Percentiles rank a stretch among this genome's conserved stretches.
Evolutionary conservation across 805 yeast species (phyloP).

Genomic region (Torulaspora quercuum): DNA sequence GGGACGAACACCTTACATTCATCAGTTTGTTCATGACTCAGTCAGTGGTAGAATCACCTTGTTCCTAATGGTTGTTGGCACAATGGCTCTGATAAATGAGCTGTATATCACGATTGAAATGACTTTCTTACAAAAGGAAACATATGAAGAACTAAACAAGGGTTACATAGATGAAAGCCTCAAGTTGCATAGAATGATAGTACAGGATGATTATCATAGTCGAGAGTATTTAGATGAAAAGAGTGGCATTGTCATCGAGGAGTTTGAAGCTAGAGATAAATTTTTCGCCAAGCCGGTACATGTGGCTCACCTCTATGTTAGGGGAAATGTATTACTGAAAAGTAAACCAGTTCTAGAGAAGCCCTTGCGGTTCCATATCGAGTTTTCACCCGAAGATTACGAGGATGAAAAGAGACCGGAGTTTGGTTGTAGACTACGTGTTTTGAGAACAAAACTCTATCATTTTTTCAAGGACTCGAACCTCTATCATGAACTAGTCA

Average conservation of each 20-base stretch:
- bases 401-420: slow-evolving; percentile 57
- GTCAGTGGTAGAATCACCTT: slow-evolving; percentile 37
- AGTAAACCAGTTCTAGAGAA: slow-evolving; percentile 25
- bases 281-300: slow-evolving; percentile 73
- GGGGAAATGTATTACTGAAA: slow-evolving; percentile 42
- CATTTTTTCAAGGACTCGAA: slow-evolving; percentile 49
- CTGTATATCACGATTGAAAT: slow-evolving; percentile 35
- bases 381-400: slow-evolving; percentile 79
- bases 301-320: slow-evolving; percentile 67
- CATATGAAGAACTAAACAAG: slow-evolving; percentile 33
- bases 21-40: slow-evolving; percentile 29
- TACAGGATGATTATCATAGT: slow-evolving; percentile 35
- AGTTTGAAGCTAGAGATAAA: slow-evolving; percentile 50
- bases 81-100: slow-evolving; percentile 35
- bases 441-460: slow-evolving; percentile 56
- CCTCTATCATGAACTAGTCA: slow-evolving; percentile 29
- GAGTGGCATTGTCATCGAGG: slow-evolving; percentile 35
- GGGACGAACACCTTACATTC: slow-evolving; percentile 19
- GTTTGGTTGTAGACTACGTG: slow-evolving; percentile 63
- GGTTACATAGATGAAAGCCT: slow-evolving; percentile 33
- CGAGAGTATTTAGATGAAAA: slow-evolving; percentile 33
- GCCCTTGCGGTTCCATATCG: slow-evolving; percentile 61
- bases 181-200: slow-evolving; percentile 31
- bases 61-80: slow-evolving; percentile 32
- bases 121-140: slow-evolving; percentile 33